These are phyloP conservation scores for Sophora flavescens DNA, from an alignment of 306 rosid genomes.

Conservation along the genomic window DNA sequence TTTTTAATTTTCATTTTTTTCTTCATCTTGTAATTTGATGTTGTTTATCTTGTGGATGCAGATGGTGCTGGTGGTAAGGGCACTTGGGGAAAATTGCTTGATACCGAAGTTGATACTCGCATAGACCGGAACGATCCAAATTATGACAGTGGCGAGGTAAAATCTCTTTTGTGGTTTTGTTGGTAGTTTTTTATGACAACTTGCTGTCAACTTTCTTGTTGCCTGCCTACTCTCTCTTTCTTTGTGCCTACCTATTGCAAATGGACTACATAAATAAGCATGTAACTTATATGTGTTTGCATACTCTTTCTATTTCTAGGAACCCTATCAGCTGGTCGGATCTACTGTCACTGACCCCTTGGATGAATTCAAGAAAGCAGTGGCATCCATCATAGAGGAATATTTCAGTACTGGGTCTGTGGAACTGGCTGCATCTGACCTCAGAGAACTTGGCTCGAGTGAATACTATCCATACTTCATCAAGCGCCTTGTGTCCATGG, in stretches of 20 bases:
- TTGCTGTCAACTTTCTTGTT: not conserved
- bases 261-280: conserved; percentile 28
- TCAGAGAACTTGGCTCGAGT: conserved; percentile 88
- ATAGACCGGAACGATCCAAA: conserved; percentile 44
- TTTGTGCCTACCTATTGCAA: conserved; percentile 5
- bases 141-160: conserved; percentile 49
- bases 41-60: conserved; percentile 26
- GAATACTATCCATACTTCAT: conserved; percentile 90
- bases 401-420: conserved; percentile 91
- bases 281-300: conserved; percentile 17
- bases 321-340: conserved; percentile 94
- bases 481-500: conserved; percentile 92
- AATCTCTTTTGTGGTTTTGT: not conserved
- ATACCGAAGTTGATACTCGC: conserved; percentile 41
- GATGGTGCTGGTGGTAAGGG: conserved; percentile 52
- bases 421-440: conserved; percentile 85
- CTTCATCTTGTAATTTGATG: not conserved
- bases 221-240: not conserved
- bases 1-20: not conserved
- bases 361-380: conserved; percentile 92
- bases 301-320: conserved; percentile 59
- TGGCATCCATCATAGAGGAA: conserved; percentile 85
- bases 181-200: not conserved
- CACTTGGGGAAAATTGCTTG: conserved; percentile 49
- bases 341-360: conserved; percentile 82